phyloP scores from a whole-genome alignment of 768 basidiomycete species.

The Naganishia kalamii region DNA sequence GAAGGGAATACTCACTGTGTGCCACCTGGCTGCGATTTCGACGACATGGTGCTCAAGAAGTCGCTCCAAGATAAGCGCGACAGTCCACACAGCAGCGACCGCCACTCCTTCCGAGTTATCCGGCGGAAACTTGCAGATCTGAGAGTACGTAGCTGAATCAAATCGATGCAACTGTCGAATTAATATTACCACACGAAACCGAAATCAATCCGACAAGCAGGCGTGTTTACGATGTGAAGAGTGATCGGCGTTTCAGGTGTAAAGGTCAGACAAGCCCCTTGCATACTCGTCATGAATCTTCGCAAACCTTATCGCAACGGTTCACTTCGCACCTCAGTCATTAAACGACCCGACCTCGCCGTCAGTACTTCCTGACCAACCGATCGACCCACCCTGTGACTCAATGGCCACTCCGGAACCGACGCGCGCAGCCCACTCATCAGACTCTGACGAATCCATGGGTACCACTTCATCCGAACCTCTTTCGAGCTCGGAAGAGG shows the following conservation, averaged over 20 bases:
- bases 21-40: neutral
- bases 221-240: conserved; percentile 4
- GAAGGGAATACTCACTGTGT: conserved; percentile 1
- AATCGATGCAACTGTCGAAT: neutral
- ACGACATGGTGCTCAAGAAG: neutral
- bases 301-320: neutral
- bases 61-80: neutral
- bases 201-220: too few species aligned
- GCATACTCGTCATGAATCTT: neutral
- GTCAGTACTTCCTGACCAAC: too few species aligned
- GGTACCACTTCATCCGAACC: neutral
- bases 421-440: neutral
- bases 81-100: too few species aligned
- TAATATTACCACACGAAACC: too few species aligned
- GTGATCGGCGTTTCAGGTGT: conserved; percentile 6
- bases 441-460: neutral
- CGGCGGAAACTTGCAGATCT: neutral
- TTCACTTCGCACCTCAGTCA: too few species aligned
- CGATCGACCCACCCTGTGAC: too few species aligned
- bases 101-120: too few species aligned
- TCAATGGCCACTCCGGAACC: neutral
- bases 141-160: neutral
- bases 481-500: neutral
- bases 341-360: too few species aligned
- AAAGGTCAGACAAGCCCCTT: neutral